Evolutionary conservation across 2,329 filamentous ascomycete species (phyloP), one percentile per base, ranked within the genome.

Genomic region (Trichophyton rubrum): DNA sequence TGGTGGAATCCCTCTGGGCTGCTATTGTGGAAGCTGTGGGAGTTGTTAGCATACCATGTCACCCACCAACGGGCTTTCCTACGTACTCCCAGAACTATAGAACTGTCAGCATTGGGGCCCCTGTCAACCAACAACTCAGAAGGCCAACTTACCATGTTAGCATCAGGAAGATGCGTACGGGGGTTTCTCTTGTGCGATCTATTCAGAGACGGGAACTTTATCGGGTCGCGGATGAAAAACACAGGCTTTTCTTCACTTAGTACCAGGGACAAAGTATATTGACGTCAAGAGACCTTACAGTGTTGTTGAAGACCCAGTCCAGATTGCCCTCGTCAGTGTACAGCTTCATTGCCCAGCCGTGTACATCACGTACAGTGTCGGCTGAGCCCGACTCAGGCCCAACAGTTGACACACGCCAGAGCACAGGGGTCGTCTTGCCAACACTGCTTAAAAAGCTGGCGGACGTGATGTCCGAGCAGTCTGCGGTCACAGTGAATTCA

Each of bases 391-490:
- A 78, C 38, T 81, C 85, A 1, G 85, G 85, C 20, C 85, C 82
- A 8, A 90, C 87, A 1, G 86, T 89, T 0, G 86, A 89, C 70
- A 89, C 88, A 15, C 87, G 84, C n/a, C 85, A 76, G 67, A 89
- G 88, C 0, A 85, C 75, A 0, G 83, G 78, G 0, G 85, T 85
- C 68, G 85, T 71, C 70, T 88, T 87, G 43, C 78, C 81, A n/a
- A 76, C 70, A 1, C 72, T 69, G 6, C 69, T 70, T 15, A 88
- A 73, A 70, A 88, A 88, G 0, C 82, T 85, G 9, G 85, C 86
- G 4, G 82, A 82, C 0, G 85, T 89, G 64, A 88, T 78, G 70
- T 88, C 87, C 57, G 80, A 82, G 71, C 77, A 86, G 68, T 88
- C 78, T 2, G 74, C 83, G 65, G 86, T 87, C 53, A 85, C 83